Base-by-base conservation (phyloP, 2,329 filamentous ascomycete species). In the Coniosporium tulheliwenetii region DNA sequence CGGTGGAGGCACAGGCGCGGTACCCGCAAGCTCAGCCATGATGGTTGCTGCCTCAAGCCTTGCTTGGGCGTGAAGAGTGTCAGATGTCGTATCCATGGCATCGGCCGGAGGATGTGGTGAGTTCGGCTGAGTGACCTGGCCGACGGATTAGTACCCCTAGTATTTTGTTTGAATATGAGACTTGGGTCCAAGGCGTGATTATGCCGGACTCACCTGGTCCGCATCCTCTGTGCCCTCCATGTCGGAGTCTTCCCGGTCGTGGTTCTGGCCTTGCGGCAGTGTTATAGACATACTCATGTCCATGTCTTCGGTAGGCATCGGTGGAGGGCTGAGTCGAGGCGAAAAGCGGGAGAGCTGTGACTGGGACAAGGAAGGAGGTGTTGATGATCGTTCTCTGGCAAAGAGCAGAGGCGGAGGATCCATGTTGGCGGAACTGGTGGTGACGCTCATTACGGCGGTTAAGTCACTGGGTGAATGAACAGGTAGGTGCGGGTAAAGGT, bases 381-480 rank as follows among this genome's bases (percentile, higher is more conserved):
- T 33, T 33, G 32, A 13, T 33, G 32, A 33, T 33, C 32, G 32
- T 13, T 33, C 10, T 33, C 32, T 13, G 19, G 19, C 19, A 48
- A 62, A 61, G 43, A 60, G 55, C 39, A 59, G 48, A 41, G 57
- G 54, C 37, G 53, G 54, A 33, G 53, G 51, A 45, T 62, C 58
- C 38, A 60, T 50, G 49, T 52, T 47, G 16, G 48, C 40, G 36
- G 47, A 45, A 40, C 46, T 49, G 30, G 49, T 57, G 32, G 53
- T 52, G 49, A 61, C 54, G 46, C 60, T 63, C 60, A 63, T 63
- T 26, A 48, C 19, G 36, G 37, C n/a, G 13, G 29, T 10, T 5
- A 34, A 38, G 35, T 32, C 16, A 30, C 26, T 38, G 34, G 19
- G 19, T 26, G 19, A 26, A 26, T 26, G 19, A 26, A 7, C 19